Evolutionary conservation across 345 rosid species (phyloP), one percentile per base, ranked within the genome.

Genomic region (Noccaea caerulescens): DNA sequence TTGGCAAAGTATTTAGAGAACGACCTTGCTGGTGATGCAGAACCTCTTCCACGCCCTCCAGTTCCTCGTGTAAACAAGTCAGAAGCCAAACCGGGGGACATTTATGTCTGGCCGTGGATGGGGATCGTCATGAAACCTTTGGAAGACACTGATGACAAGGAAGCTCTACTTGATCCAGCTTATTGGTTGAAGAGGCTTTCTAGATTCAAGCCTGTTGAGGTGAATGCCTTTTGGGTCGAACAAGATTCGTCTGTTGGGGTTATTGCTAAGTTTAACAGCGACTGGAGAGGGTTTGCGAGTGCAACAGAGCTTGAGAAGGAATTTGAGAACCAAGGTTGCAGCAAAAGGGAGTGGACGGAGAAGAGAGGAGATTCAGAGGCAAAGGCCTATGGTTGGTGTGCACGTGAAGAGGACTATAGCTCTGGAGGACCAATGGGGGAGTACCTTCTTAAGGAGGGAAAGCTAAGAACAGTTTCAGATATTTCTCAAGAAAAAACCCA

Each of bases 51-150:
- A 8, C 71, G 67, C 10, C 79, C 71, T 63, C 62, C 61, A 2
- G 43, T 39, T 63, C 75, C 60, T 39, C 63, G 10, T 69, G 27
- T 75, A 54, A 27, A 47, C 20, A 27, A 63, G 47, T 0, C 63
- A 0, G 41, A 82, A 47, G 72, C 84, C 0, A 81, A 76, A 56
- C 72, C 73, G 5, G 76, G 57, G 23, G 88, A 88, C 5, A 71
- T 73, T 6, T 85, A 78, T 79, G 95, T 93, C 12, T 87, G 83
- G 83, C 99, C 97, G 10, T 89, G 95, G 97, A 89, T 87, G 88
- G 99, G 87, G 53, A 79, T 93, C n/a, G 27, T 91, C 5, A 69
- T 73, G 6, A 81, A 83, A 16, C 80, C 82, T 32, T 55, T 79
- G 47, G 54, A 47, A 7, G 81, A 77, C 10, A 43, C 79, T 23